A percentile compares a stretch with the other conserved stretches of the same genome.
phyloP scores from a whole-genome alignment of 179 eudicot species.

The Pouteria campechiana region DNA sequence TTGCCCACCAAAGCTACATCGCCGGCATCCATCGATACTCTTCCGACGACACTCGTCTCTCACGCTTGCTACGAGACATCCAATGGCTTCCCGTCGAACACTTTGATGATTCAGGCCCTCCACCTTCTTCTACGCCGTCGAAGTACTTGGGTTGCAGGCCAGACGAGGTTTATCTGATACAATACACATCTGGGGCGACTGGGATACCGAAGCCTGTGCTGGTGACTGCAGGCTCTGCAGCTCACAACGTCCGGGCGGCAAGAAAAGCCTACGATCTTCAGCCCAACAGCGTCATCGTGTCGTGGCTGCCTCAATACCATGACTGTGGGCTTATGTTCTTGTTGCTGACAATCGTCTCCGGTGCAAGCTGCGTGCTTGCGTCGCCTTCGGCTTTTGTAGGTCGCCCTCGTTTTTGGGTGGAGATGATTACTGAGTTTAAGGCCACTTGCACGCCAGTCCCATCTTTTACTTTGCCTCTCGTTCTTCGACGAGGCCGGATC shows the following conservation, averaged over 20 bases:
- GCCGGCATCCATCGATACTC: slow-evolving; percentile 8
- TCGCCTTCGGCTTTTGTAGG: slow-evolving; percentile 29
- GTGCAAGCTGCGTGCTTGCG: slow-evolving; percentile 31
- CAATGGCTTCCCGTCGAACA: slow-evolving; percentile 22
- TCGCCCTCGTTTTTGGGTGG: slow-evolving; percentile 39
- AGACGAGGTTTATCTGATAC: slow-evolving; percentile 30
- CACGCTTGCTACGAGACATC: slow-evolving; percentile 6
- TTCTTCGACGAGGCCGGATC: slow-evolving; percentile 23
- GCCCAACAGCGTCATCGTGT: slow-evolving; percentile 29
- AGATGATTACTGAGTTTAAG: slow-evolving; percentile 26
- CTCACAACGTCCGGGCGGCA: slow-evolving; percentile 35
- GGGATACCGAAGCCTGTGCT: slow-evolving; percentile 39
- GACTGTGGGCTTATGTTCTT: slow-evolving; percentile 48
- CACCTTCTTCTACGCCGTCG: not conserved
- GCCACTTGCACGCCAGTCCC: slow-evolving; percentile 44
- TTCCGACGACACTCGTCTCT: slow-evolving; percentile 3
- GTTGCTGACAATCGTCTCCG: slow-evolving; percentile 26
- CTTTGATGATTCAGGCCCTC: slow-evolving; percentile 1
- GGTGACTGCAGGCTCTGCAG: slow-evolving; percentile 40
- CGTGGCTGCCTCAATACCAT: slow-evolving; percentile 53
- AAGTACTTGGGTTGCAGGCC: slow-evolving; percentile 18
- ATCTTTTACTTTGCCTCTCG: slow-evolving; percentile 37
- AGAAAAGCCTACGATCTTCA: slow-evolving; percentile 32
- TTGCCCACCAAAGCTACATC: slow-evolving; percentile 18
- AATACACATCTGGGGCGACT: slow-evolving; percentile 43